Evolutionary conservation across 108 stramenopile genomes (phyloP).

Genomic region (Licmophora abbreviata): DNA sequence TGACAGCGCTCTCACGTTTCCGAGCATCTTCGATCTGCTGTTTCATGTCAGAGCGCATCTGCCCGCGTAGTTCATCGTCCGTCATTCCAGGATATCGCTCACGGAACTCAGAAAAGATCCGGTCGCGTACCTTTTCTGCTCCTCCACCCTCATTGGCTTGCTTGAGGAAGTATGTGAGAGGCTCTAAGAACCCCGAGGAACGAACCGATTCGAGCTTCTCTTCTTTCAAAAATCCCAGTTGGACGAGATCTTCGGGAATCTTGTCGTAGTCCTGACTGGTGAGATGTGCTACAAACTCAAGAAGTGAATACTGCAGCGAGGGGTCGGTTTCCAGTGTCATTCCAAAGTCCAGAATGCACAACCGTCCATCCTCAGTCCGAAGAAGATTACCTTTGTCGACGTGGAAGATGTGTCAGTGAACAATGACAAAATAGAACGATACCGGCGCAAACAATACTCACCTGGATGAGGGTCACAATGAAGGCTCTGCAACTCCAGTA

Average conservation of each 20-base stretch:
- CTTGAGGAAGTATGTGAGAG: slow-evolving; percentile 40
- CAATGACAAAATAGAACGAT: neutral
- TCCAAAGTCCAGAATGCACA: slow-evolving; percentile 61
- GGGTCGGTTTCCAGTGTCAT: slow-evolving; percentile 55
- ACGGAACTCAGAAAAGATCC: slow-evolving; percentile 27
- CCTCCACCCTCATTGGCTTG: slow-evolving; percentile 47
- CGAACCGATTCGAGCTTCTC: slow-evolving; percentile 35
- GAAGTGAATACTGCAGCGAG: slow-evolving; percentile 54
- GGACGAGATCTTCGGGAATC: slow-evolving; percentile 63
- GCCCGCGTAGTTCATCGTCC: slow-evolving; percentile 24
- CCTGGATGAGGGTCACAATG: slow-evolving; percentile 43
- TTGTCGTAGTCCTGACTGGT: slow-evolving; percentile 65
- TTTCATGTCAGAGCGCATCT: slow-evolving; percentile 30
- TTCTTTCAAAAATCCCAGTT: slow-evolving; percentile 59
- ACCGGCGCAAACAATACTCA: slow-evolving; percentile 6
- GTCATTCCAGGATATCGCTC: slow-evolving; percentile 16
- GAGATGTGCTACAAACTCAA: slow-evolving; percentile 81
- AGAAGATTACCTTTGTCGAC: slow-evolving; percentile 64
- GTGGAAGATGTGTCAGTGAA: too few relatives aligned
- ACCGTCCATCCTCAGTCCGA: slow-evolving; percentile 56
- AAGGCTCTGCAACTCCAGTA: slow-evolving; percentile 31
- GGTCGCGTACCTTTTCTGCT: slow-evolving; percentile 33
- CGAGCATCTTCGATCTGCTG: slow-evolving; percentile 14
- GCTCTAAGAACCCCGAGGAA: slow-evolving; percentile 44
- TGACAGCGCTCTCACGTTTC: slow-evolving; percentile 21